Conservation (phyloP, 306 rosid genomes). For the Lithocarpus polystachyus region DNA sequence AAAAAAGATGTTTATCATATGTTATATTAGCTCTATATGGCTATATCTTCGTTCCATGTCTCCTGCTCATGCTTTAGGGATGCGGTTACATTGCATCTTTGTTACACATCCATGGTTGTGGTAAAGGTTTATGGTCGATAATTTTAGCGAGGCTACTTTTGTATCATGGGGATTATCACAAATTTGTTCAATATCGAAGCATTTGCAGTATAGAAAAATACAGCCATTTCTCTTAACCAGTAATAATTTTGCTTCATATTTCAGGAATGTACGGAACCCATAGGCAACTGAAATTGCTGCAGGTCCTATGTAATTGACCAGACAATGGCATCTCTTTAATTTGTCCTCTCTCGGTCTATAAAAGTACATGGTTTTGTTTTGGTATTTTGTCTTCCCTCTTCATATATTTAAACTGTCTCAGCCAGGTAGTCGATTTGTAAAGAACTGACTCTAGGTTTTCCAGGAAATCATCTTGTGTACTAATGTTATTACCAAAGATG, state of each 20-base stretch:
- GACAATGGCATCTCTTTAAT: conserved; percentile 15
- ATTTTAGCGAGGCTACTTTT: neutral
- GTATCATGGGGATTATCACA: neutral
- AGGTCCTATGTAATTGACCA: conserved; percentile 26
- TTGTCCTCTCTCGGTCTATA: conserved; percentile 24
- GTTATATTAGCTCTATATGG: neutral
- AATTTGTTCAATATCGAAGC: neutral
- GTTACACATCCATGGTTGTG: no score
- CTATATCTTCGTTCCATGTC: neutral
- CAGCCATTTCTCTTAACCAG: neutral
- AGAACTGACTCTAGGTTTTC: conserved; percentile 43
- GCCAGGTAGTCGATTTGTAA: conserved; percentile 43
- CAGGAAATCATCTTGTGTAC: conserved; percentile 30
- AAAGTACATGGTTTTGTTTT: conserved; percentile 30
- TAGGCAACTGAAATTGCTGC: conserved; percentile 18
- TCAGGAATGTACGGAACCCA: conserved; percentile 44
- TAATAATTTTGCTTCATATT: conserved; percentile 5
- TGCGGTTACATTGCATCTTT: no score
- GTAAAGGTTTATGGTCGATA: neutral
- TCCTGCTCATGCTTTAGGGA: no score
- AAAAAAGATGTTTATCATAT: neutral
- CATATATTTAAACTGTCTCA: conserved; percentile 21
- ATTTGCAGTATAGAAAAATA: neutral
- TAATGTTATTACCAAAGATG: conserved; percentile 21
- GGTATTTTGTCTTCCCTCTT: conserved; percentile 8